Evolutionary conservation across 495 filamentous ascomycete genomes (phyloP), one percentile per base, ranked within the genome.

Genomic region (Neurospora africana): DNA sequence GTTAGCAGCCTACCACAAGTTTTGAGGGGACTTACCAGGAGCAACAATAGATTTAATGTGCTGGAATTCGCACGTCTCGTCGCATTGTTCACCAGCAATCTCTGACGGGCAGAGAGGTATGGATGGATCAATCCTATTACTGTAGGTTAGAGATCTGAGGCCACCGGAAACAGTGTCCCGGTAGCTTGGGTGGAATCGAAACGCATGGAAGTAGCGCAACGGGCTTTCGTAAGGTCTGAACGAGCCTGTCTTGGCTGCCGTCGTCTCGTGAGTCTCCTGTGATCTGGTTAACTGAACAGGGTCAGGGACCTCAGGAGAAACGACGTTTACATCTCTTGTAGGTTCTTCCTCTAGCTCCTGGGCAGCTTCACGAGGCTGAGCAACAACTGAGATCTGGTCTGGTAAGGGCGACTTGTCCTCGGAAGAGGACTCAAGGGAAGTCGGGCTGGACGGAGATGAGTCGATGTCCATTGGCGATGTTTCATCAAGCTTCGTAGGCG

Each of bases 91-190:
- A 39, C 90, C 91, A 40, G 85, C 83, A 73, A 91, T 79, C 77
- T 96, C 93, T 76, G 85, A 90, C 2, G 85, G 89, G 79, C 95
- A 98, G 23, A 98, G 71, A 68, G 86, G 86, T 73, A 85, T 89
- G 74, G 87, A 84, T 8, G 91, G 82, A 77, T 98, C 87, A 79
- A 98, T 95, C 71, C 88, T 88, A 81, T 95, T 89, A 79, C 93
- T 98, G 83, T 94, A 98, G 61, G 93, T 98, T 86, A 96, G 84
- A 74, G 96, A 98, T 80, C 89, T 90, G 79, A 93, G 90, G 69
- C 94, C 94, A 76, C 88, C 89, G 70, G 89, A 78, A 73, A 95
- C 90, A 53, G 88, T 81, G 37, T 91, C 76, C 70, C 85, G 81
- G 82, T 88, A 98, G 39, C 87, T 84, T 33, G 92, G 91, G 80